These are phyloP conservation scores for Aspergillus sclerotioniger DNA, from an alignment of 495 filamentous ascomycete genomes.

Conservation along the genomic window DNA sequence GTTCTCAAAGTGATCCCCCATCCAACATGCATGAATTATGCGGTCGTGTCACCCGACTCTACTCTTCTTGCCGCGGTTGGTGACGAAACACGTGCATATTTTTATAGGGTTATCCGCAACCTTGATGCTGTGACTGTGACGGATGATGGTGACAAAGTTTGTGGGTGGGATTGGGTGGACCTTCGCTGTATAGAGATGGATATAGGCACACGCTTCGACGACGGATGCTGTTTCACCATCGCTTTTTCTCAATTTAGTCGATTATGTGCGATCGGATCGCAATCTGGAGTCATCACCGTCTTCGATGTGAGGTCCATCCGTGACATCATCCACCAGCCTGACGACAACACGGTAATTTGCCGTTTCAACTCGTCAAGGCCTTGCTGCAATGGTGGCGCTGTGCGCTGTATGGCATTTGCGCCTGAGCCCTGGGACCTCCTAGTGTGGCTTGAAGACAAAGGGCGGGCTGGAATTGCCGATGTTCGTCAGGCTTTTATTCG, in stretches of 20 bases:
- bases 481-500: constrained; percentile 71
- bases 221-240: constrained; percentile 63
- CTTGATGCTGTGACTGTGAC: constrained; percentile 39
- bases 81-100: constrained; percentile 78
- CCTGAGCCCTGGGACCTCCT: constrained; percentile 89
- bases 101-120: constrained; percentile 58
- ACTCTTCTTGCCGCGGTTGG: constrained; percentile 77
- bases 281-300: constrained; percentile 68
- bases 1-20: constrained; percentile 68
- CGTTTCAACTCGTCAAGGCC: constrained; percentile 58
- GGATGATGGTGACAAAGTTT: constrained; percentile 42
- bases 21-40: constrained; percentile 84
- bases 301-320: constrained; percentile 57
- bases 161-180: constrained; percentile 38
- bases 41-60: constrained; percentile 86
- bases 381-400: constrained; percentile 64
- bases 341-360: constrained; percentile 41
- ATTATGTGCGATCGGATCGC: constrained; percentile 67
- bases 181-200: constrained; percentile 38
- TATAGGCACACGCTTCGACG: constrained; percentile 33
- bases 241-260: constrained; percentile 69
- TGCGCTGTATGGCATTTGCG: constrained; percentile 87
- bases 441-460: constrained; percentile 89
- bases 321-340: constrained; percentile 30
- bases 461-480: constrained; percentile 80